Percentiles rank a stretch among this genome's conserved stretches.
Evolutionary conservation across 306 rosid species (phyloP).

Genomic region (Cicer bijugum): DNA sequence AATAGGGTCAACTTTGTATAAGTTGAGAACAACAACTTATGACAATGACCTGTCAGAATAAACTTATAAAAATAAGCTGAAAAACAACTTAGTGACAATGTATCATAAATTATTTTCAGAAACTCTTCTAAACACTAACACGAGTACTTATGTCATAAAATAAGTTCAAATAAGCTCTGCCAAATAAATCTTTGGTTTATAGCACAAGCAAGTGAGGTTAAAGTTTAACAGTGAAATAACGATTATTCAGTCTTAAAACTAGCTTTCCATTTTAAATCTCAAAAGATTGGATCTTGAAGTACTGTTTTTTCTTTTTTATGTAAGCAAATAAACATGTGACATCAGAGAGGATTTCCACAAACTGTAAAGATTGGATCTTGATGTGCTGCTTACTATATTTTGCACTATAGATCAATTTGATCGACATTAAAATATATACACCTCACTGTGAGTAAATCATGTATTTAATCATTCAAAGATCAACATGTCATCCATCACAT

Average conservation of each 20-base stretch:
- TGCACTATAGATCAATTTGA: conserved; percentile 14
- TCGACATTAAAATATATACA: not conserved
- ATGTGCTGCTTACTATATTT: conserved; percentile 27
- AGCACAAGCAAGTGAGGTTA: conserved; percentile 5
- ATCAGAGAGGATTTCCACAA: too few species aligned
- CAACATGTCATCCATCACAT: not conserved
- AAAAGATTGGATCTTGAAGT: not conserved
- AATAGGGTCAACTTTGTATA: not conserved
- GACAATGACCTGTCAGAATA: not conserved
- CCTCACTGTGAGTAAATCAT: not conserved
- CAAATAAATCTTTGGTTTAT: not conserved
- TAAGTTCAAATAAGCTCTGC: too few species aligned
- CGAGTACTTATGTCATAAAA: not conserved
- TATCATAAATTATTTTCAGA: too few species aligned
- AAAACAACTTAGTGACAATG: not conserved
- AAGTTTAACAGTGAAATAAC: conserved; percentile 12
- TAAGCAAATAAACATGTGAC: too few species aligned
- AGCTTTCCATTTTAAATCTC: conserved; percentile 7
- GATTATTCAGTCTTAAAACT: conserved; percentile 3
- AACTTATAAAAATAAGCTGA: not conserved
- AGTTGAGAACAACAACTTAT: not conserved
- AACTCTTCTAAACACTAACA: not conserved
- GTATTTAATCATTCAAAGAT: not conserved
- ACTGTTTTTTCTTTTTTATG: not conserved
- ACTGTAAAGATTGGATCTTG: not conserved